Base-by-base conservation (phyloP, 2,329 filamentous ascomycete genomes). In the Coleophoma cylindrospora region DNA sequence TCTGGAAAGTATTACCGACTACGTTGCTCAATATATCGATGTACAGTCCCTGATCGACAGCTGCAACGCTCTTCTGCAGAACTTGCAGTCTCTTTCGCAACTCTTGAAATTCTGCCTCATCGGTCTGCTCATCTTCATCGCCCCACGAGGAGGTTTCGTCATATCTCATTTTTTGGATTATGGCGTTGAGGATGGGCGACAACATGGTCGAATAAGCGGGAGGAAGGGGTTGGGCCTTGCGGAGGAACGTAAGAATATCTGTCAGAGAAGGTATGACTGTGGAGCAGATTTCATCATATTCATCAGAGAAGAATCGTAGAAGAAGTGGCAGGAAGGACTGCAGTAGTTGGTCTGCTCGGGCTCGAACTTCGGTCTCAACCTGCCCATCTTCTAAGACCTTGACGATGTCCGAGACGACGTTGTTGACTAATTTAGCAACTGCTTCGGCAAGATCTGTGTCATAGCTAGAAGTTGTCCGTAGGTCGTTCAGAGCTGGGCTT, bases 261-360 rank as follows among this genome's bases (percentile, higher is more conserved):
- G 89, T 96, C 49, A 97, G 81, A 36, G 89, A 92, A 19, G 91
- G 89, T 54, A 99, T 95, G 51, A 97, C 90, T 12, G 90, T 94
- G 34, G 91, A 95, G 74, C 94, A 97, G 59, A 99, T 86, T 72
- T 99, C 94, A 68, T 99, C 94, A 67, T 95, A 99, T 66, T 99
- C 91, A 68, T 99, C 94, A 21, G 91, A 88, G 71, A 99, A 96
- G 74, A 96, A 96, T 37, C 92, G 88, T 46, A 99, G 75, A 12
- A 97, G 78, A 59, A 91, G 86, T 0, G 91, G 90, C 27, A 96
- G 74, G 66, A 97, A 97, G 38, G 82, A 80, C 64, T 87, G 87
- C 48, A 97, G 76, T 52, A 95, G 80, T 59, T 87, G 84, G 60
- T 94, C 90, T 46, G 94, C 92, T 60, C 84, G 87, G 43, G 80